A percentile compares a stretch with the other conserved stretches of the same genome.
Evolutionary conservation across 148 eudicot genomes (phyloP).

Genomic region (Diospyros lotus): DNA sequence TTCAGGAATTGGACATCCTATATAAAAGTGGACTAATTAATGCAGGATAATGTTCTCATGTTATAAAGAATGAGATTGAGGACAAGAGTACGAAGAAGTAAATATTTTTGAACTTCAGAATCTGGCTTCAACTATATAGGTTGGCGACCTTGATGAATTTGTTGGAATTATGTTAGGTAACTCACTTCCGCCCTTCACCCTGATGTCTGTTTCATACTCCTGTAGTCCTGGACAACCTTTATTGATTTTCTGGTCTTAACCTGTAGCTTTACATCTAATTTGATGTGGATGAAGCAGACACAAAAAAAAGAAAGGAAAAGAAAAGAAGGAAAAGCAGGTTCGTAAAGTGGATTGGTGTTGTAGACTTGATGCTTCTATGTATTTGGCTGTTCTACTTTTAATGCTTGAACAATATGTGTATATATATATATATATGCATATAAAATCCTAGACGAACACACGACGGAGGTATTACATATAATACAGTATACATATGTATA

Average conservation of each 20-base stretch:
- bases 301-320: not conserved
- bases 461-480: not conserved
- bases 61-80: constrained; percentile 6
- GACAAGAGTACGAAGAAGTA: constrained; percentile 3
- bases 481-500: not conserved
- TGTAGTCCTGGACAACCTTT: not conserved
- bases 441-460: not conserved
- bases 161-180: not conserved
- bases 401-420: not conserved
- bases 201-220: not conserved
- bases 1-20: constrained; percentile 37
- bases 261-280: not conserved
- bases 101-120: constrained; percentile 3
- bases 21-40: constrained; percentile 28
- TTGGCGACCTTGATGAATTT: not conserved
- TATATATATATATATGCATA: not conserved
- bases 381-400: not conserved
- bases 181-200: not conserved
- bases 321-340: not conserved
- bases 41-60: not conserved
- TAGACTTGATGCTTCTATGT: not conserved
- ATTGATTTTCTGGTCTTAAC: not conserved
- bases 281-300: not conserved
- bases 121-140: not conserved
- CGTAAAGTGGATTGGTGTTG: not conserved